A percentile compares a stretch with the other conserved stretches of the same genome.
phyloP scores from a whole-genome alignment of 1,139 yeast genomes.

The Petasospora fabianii region DNA sequence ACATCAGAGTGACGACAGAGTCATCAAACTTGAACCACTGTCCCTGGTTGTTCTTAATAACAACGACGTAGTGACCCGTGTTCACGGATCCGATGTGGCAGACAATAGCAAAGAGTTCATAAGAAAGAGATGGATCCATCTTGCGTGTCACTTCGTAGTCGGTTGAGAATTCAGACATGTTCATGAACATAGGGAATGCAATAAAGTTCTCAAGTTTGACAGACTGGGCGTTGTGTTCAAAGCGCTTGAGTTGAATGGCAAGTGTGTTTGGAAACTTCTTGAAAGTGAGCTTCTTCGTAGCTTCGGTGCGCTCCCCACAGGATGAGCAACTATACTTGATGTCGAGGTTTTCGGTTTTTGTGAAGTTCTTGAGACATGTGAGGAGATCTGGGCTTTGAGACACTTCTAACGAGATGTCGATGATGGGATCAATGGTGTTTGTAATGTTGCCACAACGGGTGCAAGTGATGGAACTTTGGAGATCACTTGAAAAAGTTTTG shows the following conservation, averaged over 20 bases:
- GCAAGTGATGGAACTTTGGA: slow-evolving; percentile 74
- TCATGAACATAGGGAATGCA: slow-evolving; percentile 65
- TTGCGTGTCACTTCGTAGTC: slow-evolving; percentile 21
- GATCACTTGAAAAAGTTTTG: slow-evolving; percentile 68
- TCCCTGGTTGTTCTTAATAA: slow-evolving; percentile 66
- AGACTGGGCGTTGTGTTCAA: slow-evolving; percentile 64
- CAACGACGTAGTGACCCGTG: slow-evolving; percentile 90
- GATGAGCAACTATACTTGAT: slow-evolving; percentile 63
- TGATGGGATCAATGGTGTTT: slow-evolving; percentile 78
- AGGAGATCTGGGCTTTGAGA: slow-evolving; percentile 39
- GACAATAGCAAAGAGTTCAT: slow-evolving; percentile 81
- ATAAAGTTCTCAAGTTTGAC: slow-evolving; percentile 77
- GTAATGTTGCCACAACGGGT: slow-evolving; percentile 61
- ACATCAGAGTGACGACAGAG: slow-evolving; percentile 68
- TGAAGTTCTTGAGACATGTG: slow-evolving; percentile 73
- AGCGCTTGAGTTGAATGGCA: slow-evolving; percentile 80
- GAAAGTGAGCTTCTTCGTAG: slow-evolving; percentile 67
- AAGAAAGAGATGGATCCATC: slow-evolving; percentile 38
- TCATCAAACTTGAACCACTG: slow-evolving; percentile 92
- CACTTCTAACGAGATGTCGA: slow-evolving; percentile 83
- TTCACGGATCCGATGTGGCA: slow-evolving; percentile 90
- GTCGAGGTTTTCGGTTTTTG: slow-evolving; percentile 73
- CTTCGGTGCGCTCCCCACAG: slow-evolving; percentile 61
- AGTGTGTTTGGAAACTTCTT: slow-evolving; percentile 72
- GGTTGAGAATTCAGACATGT: slow-evolving; percentile 61